A percentile compares a stretch with the other conserved stretches of the same genome.
Evolutionary conservation across 257 asterid species (phyloP).

Genomic region (Voacanga thouarsii): DNA sequence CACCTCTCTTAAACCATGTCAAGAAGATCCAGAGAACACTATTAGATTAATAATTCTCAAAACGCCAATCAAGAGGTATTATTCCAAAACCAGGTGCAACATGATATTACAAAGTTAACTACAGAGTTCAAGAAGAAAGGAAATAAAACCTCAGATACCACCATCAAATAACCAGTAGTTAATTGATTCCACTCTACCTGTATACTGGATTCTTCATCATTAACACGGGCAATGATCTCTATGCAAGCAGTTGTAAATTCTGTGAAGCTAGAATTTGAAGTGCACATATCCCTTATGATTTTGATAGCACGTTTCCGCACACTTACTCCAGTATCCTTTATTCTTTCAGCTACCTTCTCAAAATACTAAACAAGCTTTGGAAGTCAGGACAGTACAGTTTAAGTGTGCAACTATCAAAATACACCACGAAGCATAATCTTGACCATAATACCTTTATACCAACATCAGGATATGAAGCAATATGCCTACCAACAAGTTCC

Average conservation of each 20-base stretch:
- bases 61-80: background rate
- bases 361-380: conserved; percentile 57
- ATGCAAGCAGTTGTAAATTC: conserved; percentile 73
- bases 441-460: conserved; percentile 74
- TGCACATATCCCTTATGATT: conserved; percentile 93
- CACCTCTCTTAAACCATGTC: background rate
- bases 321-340: conserved; percentile 97
- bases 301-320: conserved; percentile 97
- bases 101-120: background rate
- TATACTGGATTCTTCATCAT: conserved; percentile 93
- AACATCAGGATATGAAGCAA: conserved; percentile 98
- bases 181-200: conserved; percentile 53
- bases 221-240: conserved; percentile 86
- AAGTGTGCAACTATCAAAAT: conserved; percentile 10
- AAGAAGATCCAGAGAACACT: background rate
- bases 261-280: conserved; percentile 64
- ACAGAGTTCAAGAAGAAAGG: conserved; percentile 12
- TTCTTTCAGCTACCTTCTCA: conserved; percentile 96
- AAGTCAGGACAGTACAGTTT: conserved; percentile 27
- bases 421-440: background rate
- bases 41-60: background rate
- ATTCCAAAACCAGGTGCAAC: background rate
- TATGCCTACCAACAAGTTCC: conserved; percentile 98
- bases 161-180: background rate
- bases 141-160: conserved; percentile 14